These are phyloP conservation scores for Aspergillus fumigatiaffinis DNA, from an alignment of 2,329 filamentous ascomycete species.

Conservation along the genomic window DNA sequence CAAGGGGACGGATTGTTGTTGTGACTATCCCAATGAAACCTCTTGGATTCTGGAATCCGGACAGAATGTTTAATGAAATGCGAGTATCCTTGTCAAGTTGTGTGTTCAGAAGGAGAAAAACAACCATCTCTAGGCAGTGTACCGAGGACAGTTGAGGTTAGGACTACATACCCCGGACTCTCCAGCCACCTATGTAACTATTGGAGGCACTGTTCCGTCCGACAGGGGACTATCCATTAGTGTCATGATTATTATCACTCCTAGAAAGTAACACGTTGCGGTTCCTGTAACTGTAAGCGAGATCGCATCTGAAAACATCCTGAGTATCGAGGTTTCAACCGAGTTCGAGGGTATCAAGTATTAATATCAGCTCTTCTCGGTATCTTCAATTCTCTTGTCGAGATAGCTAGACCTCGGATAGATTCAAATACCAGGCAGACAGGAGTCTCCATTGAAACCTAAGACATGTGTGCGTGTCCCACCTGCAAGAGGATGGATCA, in stretches of 20 bases:
- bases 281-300: background rate
- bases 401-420: background rate
- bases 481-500: background rate
- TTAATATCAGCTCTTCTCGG: background rate
- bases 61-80: background rate
- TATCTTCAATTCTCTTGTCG: background rate
- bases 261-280: background rate
- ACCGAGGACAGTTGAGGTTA: background rate
- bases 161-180: background rate
- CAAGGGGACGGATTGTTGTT: background rate
- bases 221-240: background rate
- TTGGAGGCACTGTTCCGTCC: background rate
- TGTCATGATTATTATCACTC: background rate
- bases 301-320: background rate
- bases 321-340: background rate
- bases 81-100: background rate
- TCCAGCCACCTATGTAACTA: background rate
- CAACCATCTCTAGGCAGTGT: background rate
- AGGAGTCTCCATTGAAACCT: background rate
- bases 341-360: background rate
- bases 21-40: background rate
- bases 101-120: background rate
- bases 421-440: too few species aligned
- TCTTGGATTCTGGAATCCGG: background rate
- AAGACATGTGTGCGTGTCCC: background rate